Base-by-base conservation (phyloP, 805 yeast species). In the Metschnikowia peoriensis region DNA sequence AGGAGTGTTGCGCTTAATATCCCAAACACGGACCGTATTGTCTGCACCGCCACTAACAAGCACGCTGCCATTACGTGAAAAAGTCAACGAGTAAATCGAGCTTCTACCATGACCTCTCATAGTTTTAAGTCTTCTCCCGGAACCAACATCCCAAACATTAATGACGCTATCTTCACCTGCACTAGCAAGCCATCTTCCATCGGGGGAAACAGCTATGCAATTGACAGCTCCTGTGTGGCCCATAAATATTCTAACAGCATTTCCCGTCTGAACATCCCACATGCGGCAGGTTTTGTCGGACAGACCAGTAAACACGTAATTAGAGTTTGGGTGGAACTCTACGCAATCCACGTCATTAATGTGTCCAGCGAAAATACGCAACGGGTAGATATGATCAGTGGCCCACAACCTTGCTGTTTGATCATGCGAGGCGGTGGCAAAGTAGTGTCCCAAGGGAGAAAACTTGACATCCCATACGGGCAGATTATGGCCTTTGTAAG, bases 401-500 rank as follows among this genome's bases (percentile, higher is more conserved):
- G 97, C 91, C 99, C 99, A 94, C 51, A 94, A 76, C 56, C 98
- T 80, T 1, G 98, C 98, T 0, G 99, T 94, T 68, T 92, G 97
- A 66, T 94, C 99, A 66, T 92, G 97, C 2, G 97, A 89, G 0
- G 96, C 97, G 0, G 97, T 92, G n/a, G 96, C 97, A 70, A 94
- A 94, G 72, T 94, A 94, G 71, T 94, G 98, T 6, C 99, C 99
- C 62, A 88, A 74, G 2, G 99, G 99, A 2, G 96, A 85, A 65
- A 90, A 94, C 61, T 87, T 82, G 7, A 94, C 97, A 66, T 94
- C 98, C 99, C 99, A 94, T 28, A 94, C 88, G 1, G 99, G 98
- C 60, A 89, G 96, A 63, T 85, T 89, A 66, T 94, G 99, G 8
- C 98, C 97, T 67, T 89, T 90, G 72, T 94, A 94, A n/a, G 91